Base-by-base conservation (phyloP, 192 early-diverging fungal genomes). In the Podila horticola region DNA sequence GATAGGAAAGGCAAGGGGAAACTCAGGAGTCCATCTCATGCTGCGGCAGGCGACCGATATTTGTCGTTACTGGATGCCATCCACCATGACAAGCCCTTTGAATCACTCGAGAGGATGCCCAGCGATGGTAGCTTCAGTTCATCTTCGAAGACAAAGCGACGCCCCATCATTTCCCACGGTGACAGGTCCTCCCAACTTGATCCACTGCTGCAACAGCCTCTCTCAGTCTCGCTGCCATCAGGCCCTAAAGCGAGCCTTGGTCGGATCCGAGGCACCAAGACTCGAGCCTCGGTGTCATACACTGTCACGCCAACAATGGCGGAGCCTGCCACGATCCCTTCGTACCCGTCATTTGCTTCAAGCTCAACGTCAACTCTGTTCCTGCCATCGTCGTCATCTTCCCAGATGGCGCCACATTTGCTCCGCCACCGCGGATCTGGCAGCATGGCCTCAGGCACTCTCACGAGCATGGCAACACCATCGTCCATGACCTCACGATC, bases 261-360 rank as follows among this genome's bases (percentile, higher is more conserved):
- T n/a, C 49, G 70, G 2, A 59, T 73, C 28, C 67, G 60, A 1
- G 77, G 66, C 10, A 38, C 67, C 26, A 81, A 81, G 45, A 64
- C 71, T 4, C 60, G 77, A 26, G 60, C 77, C 38, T 81, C 77
- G 2, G 55, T 81, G 7, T 81, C 71, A 1, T 81, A 57, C 38
- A 69, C 77, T 0, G 26, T 33, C 20, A 6, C 62, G n/a, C 71
- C 77, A 30, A 72, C 71, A 3, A 2, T 73, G 20, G 67, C 70
- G 24, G 19, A 34, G 6, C 36, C 50, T 4, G 10, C 59, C 10
- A 30, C 59, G 2, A 52, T 34, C 17, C 15, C 74, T 5, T 50
- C 59, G 5, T 62, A 20, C 6, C 58, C 12, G 9, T 45, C 45
- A 10, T 62, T 70, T 20, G 10, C 68, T 50, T 8, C 59, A 50